phyloP scores from a whole-genome alignment of 495 filamentous ascomycete genomes.

The Aspergillus bertholletiae region DNA sequence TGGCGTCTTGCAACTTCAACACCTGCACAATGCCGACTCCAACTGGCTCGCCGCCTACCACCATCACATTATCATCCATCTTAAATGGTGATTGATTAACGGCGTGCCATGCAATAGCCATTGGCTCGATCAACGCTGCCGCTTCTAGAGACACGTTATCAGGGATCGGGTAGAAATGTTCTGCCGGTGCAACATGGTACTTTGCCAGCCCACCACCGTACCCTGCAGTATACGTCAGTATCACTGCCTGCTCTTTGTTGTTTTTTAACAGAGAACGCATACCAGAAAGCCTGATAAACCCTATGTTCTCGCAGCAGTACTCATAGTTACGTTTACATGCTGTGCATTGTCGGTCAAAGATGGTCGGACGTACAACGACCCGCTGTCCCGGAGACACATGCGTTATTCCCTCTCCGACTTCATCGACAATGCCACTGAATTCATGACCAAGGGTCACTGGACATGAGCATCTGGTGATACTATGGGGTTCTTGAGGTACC shows the following conservation, averaged over 20 bases:
- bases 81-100: constrained; percentile 52
- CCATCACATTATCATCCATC: constrained; percentile 43
- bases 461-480: constrained; percentile 49
- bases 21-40: constrained; percentile 59
- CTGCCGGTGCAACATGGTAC: constrained; percentile 23
- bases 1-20: constrained; percentile 44
- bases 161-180: constrained; percentile 25
- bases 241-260: neutral
- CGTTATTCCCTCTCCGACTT: constrained; percentile 51
- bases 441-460: constrained; percentile 60
- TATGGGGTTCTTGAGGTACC: constrained; percentile 49
- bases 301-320: constrained; percentile 58
- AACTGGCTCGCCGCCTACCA: constrained; percentile 62
- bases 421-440: constrained; percentile 55
- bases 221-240: constrained; percentile 7
- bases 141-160: constrained; percentile 17
- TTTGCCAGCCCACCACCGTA: constrained; percentile 27
- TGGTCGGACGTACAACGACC: constrained; percentile 57
- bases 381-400: constrained; percentile 49
- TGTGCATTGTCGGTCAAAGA: constrained; percentile 54
- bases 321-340: constrained; percentile 49
- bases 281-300: constrained; percentile 58
- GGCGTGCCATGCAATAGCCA: constrained; percentile 66
- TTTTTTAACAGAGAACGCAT: neutral
- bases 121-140: constrained; percentile 55